Evolutionary conservation across 176 grass and related monocot species (phyloP).

Genomic region (Zea luxurians): DNA sequence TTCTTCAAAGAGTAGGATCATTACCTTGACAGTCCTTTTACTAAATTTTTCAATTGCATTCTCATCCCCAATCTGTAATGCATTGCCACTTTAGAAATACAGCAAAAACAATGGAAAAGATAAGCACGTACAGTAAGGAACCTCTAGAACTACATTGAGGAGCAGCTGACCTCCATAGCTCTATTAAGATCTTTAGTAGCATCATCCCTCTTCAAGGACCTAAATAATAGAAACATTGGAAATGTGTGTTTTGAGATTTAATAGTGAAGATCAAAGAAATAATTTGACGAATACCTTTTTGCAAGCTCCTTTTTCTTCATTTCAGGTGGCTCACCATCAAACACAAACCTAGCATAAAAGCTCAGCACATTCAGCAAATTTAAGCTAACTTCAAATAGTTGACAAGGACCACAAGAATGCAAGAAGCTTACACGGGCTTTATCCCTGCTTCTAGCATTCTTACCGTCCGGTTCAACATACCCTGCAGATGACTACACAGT

Average conservation of each 20-base stretch:
- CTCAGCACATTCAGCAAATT: constrained; percentile 26
- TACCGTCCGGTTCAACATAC: constrained; percentile 81
- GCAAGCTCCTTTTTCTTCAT: constrained; percentile 81
- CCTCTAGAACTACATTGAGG: not conserved
- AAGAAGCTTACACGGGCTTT: constrained; percentile 80
- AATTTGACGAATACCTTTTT: constrained; percentile 55
- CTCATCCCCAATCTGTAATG: constrained; percentile 72
- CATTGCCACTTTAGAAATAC: constrained; percentile 33
- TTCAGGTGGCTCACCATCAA: constrained; percentile 88
- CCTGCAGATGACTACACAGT: constrained; percentile 74
- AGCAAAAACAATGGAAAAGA: constrained; percentile 18
- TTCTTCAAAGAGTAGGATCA: constrained; percentile 21
- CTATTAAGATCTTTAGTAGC: constrained; percentile 62
- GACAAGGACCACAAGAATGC: constrained; percentile 26
- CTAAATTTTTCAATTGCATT: constrained; percentile 82
- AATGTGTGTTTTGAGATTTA: not conserved
- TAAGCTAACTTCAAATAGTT: constrained; percentile 15
- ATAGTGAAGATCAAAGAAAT: constrained; percentile 24
- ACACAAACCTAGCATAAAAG: constrained; percentile 74
- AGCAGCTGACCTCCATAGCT: constrained; percentile 72
- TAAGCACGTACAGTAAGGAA: not conserved
- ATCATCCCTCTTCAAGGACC: constrained; percentile 72
- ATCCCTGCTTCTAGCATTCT: constrained; percentile 91
- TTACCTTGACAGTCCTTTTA: constrained; percentile 92
- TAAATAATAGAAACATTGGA: constrained; percentile 39